Conservation (phyloP, 2,329 filamentous ascomycete genomes). For the Akanthomyces uredinophilus region DNA sequence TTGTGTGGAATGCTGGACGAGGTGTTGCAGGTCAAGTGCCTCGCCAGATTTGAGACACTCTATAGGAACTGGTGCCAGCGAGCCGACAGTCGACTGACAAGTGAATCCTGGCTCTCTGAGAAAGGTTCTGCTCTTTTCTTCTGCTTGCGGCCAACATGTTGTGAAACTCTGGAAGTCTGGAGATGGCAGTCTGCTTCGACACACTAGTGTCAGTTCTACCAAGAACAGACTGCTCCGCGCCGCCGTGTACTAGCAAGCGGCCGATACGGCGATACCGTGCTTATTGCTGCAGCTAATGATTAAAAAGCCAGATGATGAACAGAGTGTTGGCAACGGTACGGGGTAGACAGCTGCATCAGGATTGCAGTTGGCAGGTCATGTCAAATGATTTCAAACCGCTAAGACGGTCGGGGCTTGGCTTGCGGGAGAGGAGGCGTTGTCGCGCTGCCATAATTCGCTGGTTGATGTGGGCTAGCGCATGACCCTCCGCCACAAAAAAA, state of each 20-base stretch:
- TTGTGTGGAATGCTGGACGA: not conserved
- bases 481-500: slow-evolving; percentile 11
- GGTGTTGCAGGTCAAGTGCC: not conserved
- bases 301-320: not conserved
- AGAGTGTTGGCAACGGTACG: not conserved
- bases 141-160: not conserved
- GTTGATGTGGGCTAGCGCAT: not conserved
- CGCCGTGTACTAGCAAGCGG: not conserved
- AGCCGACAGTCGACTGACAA: not conserved
- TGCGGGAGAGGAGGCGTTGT: slow-evolving; percentile 9
- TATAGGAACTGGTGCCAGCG: not conserved
- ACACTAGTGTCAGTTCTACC: not conserved
- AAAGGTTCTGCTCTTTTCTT: not conserved
- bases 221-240: not conserved
- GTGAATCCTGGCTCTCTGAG: not conserved
- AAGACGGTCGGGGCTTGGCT: slow-evolving; percentile 2
- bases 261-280: slow-evolving; percentile 2
- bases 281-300: not conserved
- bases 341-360: not conserved
- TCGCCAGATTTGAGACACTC: slow-evolving; percentile 3
- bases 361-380: not conserved
- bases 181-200: not conserved
- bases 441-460: slow-evolving; percentile 3
- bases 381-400: slow-evolving; percentile 3
- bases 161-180: not conserved